Conservation (phyloP, 257 asterid genomes). For the Solanum neorickii region DNA sequence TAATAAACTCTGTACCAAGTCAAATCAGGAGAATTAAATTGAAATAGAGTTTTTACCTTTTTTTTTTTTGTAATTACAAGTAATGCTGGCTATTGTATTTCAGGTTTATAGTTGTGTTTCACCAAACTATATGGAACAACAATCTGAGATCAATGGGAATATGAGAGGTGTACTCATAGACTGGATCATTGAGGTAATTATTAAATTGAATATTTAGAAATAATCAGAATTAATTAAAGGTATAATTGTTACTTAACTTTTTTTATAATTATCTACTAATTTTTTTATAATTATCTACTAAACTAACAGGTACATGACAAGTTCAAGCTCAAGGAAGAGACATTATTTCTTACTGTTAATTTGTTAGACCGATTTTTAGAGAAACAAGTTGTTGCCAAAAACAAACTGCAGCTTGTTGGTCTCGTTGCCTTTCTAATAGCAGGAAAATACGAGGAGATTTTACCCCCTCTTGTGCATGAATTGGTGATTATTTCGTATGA, state of each 20-base stretch:
- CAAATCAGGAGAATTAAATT: too few species aligned
- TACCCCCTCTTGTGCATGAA: constrained; percentile 78
- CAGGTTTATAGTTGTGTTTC: constrained; percentile 70
- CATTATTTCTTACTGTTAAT: constrained; percentile 64
- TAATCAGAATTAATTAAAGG: not conserved
- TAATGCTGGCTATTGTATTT: not conserved
- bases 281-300: not conserved
- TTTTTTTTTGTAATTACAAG: too few species aligned
- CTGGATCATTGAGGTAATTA: constrained; percentile 80
- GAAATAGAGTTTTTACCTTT: too few species aligned
- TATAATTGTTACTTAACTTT: not conserved
- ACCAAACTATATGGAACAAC: constrained; percentile 65
- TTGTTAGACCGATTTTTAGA: constrained; percentile 69
- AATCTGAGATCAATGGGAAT: constrained; percentile 59
- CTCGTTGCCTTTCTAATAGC: constrained; percentile 82
- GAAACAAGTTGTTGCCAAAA: constrained; percentile 62
- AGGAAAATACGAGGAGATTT: constrained; percentile 82
- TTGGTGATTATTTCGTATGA: constrained; percentile 67
- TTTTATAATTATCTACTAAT: not conserved
- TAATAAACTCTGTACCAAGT: too few species aligned
- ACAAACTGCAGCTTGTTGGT: constrained; percentile 84
- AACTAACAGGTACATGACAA: constrained; percentile 72
- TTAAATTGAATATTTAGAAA: not conserved
- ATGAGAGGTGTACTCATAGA: constrained; percentile 85
- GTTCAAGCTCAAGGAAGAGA: constrained; percentile 73